These are phyloP conservation scores for Teunomyces panamensis DNA, from an alignment of 805 yeast species.

Conservation along the genomic window DNA sequence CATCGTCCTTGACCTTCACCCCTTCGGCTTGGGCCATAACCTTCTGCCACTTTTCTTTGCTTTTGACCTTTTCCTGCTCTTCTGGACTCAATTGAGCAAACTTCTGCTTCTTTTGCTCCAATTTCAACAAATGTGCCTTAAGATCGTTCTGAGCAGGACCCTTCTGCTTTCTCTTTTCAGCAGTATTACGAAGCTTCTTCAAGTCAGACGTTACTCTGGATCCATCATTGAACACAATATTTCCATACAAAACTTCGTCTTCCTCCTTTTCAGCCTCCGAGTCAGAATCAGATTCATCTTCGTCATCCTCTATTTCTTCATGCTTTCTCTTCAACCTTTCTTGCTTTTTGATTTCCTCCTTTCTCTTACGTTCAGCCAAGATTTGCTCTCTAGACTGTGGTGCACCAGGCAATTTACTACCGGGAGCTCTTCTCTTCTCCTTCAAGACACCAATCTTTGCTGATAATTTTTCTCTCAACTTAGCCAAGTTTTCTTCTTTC, in stretches of 20 bases:
- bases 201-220: conserved; percentile 73
- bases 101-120: conserved; percentile 72
- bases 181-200: conserved; percentile 47
- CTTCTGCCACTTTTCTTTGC: conserved; percentile 80
- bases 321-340: conserved; percentile 40
- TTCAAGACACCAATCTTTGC: conserved; percentile 65
- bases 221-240: conserved; percentile 81
- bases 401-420: conserved; percentile 75
- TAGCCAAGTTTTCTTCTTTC: conserved; percentile 55
- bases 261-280: conserved; percentile 22
- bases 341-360: conserved; percentile 45
- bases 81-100: conserved; percentile 57
- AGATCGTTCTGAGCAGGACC: conserved; percentile 87
- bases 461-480: conserved; percentile 75
- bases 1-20: conserved; percentile 83
- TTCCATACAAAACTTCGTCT: conserved; percentile 65
- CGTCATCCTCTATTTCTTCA: conserved; percentile 39
- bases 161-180: conserved; percentile 55
- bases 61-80: conserved; percentile 56
- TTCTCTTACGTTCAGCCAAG: conserved; percentile 56
- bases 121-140: conserved; percentile 72
- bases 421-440: conserved; percentile 89
- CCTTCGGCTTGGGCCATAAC: conserved; percentile 89
- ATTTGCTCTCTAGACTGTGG: conserved; percentile 82
- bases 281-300: conserved; percentile 26